Evolutionary conservation across 2,329 filamentous ascomycete species (phyloP).

Genomic region (Ilyonectria destructans): DNA sequence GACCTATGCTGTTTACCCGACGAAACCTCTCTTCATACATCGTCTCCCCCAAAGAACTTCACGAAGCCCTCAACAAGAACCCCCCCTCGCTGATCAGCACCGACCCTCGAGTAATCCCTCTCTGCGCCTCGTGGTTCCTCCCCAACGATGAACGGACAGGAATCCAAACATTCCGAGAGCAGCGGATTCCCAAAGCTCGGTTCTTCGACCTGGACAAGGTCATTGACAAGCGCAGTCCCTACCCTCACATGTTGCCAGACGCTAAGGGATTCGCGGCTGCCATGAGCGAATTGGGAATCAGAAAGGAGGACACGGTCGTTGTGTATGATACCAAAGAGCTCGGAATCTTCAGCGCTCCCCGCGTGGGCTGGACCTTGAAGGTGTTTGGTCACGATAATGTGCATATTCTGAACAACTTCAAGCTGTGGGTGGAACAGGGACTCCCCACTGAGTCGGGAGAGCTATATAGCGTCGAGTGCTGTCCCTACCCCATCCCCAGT

Average conservation of each 20-base stretch:
- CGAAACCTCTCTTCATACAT: slow-evolving; percentile 83
- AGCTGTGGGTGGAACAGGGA: slow-evolving; percentile 90
- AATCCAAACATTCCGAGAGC: slow-evolving; percentile 83
- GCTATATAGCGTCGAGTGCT: slow-evolving; percentile 77
- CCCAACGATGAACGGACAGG: slow-evolving; percentile 92
- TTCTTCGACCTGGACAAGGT: slow-evolving; percentile 98
- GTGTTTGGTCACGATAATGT: slow-evolving; percentile 92
- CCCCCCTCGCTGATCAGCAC: slow-evolving; percentile 85
- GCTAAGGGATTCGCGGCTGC: slow-evolving; percentile 86
- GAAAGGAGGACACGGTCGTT: slow-evolving; percentile 89
- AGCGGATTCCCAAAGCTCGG: slow-evolving; percentile 88
- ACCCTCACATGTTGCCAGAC: slow-evolving; percentile 96
- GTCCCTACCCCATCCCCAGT: slow-evolving; percentile 76
- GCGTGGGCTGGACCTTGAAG: slow-evolving; percentile 93
- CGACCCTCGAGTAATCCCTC: slow-evolving; percentile 86
- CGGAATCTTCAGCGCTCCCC: slow-evolving; percentile 93
- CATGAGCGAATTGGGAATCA: slow-evolving; percentile 91
- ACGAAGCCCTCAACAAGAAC: slow-evolving; percentile 87
- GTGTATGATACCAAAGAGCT: slow-evolving; percentile 94
- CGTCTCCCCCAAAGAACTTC: slow-evolving; percentile 87
- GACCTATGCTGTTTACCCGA: slow-evolving; percentile 48
- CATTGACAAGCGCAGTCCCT: slow-evolving; percentile 89
- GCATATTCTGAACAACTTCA: slow-evolving; percentile 96
- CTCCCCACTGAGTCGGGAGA: slow-evolving; percentile 87
- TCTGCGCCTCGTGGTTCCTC: slow-evolving; percentile 97